Percentiles rank a stretch among this genome's conserved stretches.
Evolutionary conservation across 768 basidiomycete species (phyloP).

Genomic region (Lenzites betulinus): DNA sequence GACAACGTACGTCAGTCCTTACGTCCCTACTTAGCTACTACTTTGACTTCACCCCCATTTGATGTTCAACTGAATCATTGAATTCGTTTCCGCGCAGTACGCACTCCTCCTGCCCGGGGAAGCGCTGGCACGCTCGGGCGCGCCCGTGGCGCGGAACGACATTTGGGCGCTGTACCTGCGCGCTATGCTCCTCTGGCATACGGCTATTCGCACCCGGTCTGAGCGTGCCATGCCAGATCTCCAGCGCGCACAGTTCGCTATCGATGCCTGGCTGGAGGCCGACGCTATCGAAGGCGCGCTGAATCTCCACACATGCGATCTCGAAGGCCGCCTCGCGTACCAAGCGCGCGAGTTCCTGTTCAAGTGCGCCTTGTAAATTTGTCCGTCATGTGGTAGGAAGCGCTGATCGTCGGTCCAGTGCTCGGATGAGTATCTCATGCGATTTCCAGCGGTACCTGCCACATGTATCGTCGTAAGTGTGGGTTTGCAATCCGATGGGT

Average conservation of each 20-base stretch:
- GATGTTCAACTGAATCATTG: too few relatives aligned
- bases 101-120: slow-evolving; percentile 73
- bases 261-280: slow-evolving; percentile 70
- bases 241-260: slow-evolving; percentile 61
- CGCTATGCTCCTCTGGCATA: slow-evolving; percentile 69
- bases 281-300: slow-evolving; percentile 64
- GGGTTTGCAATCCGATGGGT: background rate
- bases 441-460: slow-evolving; percentile 69
- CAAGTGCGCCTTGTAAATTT: slow-evolving; percentile 52
- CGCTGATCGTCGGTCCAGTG: slow-evolving; percentile 39
- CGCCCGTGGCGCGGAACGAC: slow-evolving; percentile 55
- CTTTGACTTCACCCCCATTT: background rate
- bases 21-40: background rate
- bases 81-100: slow-evolving; percentile 59
- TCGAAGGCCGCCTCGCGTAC: slow-evolving; percentile 67
- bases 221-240: slow-evolving; percentile 43
- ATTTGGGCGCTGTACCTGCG: slow-evolving; percentile 78
- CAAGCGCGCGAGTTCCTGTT: slow-evolving; percentile 75
- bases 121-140: slow-evolving; percentile 37
- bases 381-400: background rate
- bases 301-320: slow-evolving; percentile 61
- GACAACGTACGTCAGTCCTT: slow-evolving; percentile 52
- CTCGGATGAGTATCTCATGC: slow-evolving; percentile 66
- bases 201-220: slow-evolving; percentile 60
- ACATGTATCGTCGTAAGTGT: slow-evolving; percentile 52